phyloP scores from a whole-genome alignment of 2,329 filamentous ascomycete genomes.

The Phyllosticta capitalensis region DNA sequence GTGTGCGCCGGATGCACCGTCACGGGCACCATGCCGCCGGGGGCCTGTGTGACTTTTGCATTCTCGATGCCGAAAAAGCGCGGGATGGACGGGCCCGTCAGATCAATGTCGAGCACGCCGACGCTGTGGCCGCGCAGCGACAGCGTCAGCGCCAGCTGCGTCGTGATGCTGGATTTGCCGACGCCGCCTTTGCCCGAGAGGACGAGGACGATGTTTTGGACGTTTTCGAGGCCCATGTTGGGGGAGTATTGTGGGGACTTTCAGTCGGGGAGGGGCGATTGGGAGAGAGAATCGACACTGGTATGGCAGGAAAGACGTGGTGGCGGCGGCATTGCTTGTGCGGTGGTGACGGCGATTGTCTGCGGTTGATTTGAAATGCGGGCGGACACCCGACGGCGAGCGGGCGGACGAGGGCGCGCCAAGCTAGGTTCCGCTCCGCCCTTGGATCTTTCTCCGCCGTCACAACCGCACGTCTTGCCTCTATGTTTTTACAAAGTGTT shows the following conservation, averaged over 20 bases:
- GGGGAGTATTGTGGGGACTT: background rate
- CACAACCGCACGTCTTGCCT: background rate
- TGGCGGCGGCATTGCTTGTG: background rate
- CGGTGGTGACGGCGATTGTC: background rate
- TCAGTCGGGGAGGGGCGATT: background rate
- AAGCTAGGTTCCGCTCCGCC: background rate
- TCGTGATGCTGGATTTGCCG: constrained; percentile 95
- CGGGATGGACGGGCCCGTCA: constrained; percentile 93
- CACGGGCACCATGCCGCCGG: constrained; percentile 87
- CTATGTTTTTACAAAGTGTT: background rate
- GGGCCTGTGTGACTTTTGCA: constrained; percentile 82
- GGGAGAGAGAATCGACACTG: background rate
- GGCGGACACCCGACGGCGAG: background rate
- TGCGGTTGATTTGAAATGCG: background rate
- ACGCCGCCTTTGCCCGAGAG: constrained; percentile 97
- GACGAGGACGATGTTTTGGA: constrained; percentile 71
- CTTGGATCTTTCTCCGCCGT: background rate
- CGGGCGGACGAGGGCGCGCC: background rate
- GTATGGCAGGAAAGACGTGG: background rate
- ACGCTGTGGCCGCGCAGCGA: constrained; percentile 79
- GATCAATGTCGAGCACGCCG: constrained; percentile 89
- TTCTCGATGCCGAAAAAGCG: constrained; percentile 86
- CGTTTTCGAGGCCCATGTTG: constrained; percentile 48
- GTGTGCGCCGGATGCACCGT: constrained; percentile 58
- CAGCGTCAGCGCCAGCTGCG: constrained; percentile 85